These are phyloP conservation scores for Teratosphaeria destructans DNA, from an alignment of 2,329 filamentous ascomycete genomes.

Conservation along the genomic window DNA sequence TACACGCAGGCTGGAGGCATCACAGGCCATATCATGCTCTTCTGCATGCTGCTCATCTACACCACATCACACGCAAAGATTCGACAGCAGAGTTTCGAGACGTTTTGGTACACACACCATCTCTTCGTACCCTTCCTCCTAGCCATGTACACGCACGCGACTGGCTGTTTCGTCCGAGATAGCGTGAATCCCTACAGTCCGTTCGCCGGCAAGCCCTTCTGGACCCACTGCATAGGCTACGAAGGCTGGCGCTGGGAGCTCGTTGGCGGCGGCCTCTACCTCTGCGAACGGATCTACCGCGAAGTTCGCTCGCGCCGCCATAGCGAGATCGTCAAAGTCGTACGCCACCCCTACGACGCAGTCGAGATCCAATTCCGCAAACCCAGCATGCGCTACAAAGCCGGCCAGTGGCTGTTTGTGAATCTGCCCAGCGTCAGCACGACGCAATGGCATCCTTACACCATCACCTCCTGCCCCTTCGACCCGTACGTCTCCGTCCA, in stretches of 20 bases:
- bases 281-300: constrained; percentile 79
- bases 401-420: constrained; percentile 95
- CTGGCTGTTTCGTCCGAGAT: constrained; percentile 92
- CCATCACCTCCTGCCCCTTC: constrained; percentile 94
- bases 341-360: constrained; percentile 91
- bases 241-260: constrained; percentile 97
- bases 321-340: constrained; percentile 85
- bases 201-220: constrained; percentile 72
- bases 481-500: constrained; percentile 93
- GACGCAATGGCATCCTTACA: constrained; percentile 97
- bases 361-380: constrained; percentile 97
- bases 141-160: constrained; percentile 89
- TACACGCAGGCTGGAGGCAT: constrained; percentile 82
- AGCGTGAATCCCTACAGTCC: constrained; percentile 62
- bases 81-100: constrained; percentile 92
- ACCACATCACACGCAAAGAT: constrained; percentile 90
- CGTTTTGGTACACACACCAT: constrained; percentile 99
- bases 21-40: constrained; percentile 91
- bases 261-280: constrained; percentile 72
- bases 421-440: constrained; percentile 81
- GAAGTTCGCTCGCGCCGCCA: constrained; percentile 74
- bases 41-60: constrained; percentile 99
- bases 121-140: constrained; percentile 95
- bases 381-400: constrained; percentile 94
- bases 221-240: constrained; percentile 89